phyloP scores from a whole-genome alignment of 768 basidiomycete genomes.

The Cystoderma amianthinum region DNA sequence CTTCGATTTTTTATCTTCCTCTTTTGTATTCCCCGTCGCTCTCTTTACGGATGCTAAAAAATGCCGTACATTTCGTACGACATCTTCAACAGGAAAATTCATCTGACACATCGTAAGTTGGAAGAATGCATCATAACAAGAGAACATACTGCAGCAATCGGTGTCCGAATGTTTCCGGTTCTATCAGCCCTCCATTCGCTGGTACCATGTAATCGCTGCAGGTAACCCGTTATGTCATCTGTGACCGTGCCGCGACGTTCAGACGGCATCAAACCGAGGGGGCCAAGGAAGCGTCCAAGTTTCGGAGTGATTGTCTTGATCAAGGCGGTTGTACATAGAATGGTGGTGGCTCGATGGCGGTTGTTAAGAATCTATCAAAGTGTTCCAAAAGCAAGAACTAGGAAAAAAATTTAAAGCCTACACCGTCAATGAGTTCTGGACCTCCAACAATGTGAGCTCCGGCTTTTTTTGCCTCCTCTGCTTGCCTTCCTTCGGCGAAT shows the following conservation, averaged over 20 bases:
- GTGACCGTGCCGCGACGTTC: constrained; percentile 92
- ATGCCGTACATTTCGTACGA: constrained; percentile 71
- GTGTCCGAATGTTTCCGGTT: constrained; percentile 73
- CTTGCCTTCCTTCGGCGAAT: constrained; percentile 81
- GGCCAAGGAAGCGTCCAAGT: constrained; percentile 75
- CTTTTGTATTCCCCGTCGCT: constrained; percentile 64
- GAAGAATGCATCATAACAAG: constrained; percentile 1
- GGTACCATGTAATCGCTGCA: constrained; percentile 71
- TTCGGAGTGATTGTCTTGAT: constrained; percentile 73
- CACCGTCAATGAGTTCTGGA: constrained; percentile 80
- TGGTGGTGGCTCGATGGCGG: constrained; percentile 72
- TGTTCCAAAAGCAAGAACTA: constrained; percentile 3
- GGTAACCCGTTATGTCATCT: constrained; percentile 78
- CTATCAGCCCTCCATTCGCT: constrained; percentile 94
- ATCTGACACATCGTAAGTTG: constrained; percentile 34
- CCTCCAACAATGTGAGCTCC: constrained; percentile 93
- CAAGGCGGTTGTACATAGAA: constrained; percentile 77
- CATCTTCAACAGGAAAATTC: constrained; percentile 67
- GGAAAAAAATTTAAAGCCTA: constrained; percentile 32
- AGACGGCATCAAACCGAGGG: constrained; percentile 92
- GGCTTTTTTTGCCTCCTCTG: constrained; percentile 77
- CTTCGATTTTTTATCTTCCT: constrained; percentile 32
- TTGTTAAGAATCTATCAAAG: constrained; percentile 59
- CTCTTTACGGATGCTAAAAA: constrained; percentile 71
- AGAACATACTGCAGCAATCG: constrained; percentile 64